Percentiles rank a stretch among this genome's conserved stretches.
phyloP scores from a whole-genome alignment of 257 asterid genomes.

The Nemophila menziesii region DNA sequence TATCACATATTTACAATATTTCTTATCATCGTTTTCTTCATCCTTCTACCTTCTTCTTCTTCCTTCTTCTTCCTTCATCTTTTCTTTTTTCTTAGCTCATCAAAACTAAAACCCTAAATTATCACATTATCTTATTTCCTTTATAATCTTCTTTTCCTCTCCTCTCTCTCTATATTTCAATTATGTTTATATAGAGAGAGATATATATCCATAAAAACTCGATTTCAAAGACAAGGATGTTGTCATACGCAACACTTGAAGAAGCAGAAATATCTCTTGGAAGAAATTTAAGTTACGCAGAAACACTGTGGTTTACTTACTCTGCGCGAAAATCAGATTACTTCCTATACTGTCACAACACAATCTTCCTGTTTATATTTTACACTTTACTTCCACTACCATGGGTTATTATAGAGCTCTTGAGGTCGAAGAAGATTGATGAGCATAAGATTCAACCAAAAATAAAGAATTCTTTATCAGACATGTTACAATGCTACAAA shows the following conservation, averaged over 20 bases:
- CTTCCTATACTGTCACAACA: slow-evolving; percentile 50
- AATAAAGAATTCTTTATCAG: slow-evolving; percentile 27
- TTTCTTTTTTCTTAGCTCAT: slow-evolving; percentile 2
- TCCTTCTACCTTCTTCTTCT: background rate
- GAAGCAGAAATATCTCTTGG: slow-evolving; percentile 44
- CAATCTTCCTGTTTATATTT: slow-evolving; percentile 43
- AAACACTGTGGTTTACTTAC: slow-evolving; percentile 53
- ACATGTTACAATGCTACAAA: slow-evolving; percentile 42
- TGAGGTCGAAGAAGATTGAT: slow-evolving; percentile 28
- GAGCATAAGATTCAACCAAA: slow-evolving; percentile 59
- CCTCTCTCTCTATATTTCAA: slow-evolving; percentile 18
- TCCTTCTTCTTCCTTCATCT: background rate
- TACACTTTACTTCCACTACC: slow-evolving; percentile 52
- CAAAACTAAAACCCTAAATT: background rate
- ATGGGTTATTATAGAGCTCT: slow-evolving; percentile 31
- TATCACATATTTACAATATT: background rate
- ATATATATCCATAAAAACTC: background rate
- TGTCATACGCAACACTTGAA: slow-evolving; percentile 37
- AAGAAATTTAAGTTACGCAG: slow-evolving; percentile 43
- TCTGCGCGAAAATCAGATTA: slow-evolving; percentile 44
- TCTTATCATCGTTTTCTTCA: background rate
- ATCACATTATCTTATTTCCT: background rate
- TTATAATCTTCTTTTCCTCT: background rate
- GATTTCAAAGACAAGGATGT: slow-evolving; percentile 20
- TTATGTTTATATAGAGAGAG: slow-evolving; percentile 13